phyloP scores from a whole-genome alignment of 1,284 basidiomycete genomes.

The Cryptococcus depauperatus region DNA sequence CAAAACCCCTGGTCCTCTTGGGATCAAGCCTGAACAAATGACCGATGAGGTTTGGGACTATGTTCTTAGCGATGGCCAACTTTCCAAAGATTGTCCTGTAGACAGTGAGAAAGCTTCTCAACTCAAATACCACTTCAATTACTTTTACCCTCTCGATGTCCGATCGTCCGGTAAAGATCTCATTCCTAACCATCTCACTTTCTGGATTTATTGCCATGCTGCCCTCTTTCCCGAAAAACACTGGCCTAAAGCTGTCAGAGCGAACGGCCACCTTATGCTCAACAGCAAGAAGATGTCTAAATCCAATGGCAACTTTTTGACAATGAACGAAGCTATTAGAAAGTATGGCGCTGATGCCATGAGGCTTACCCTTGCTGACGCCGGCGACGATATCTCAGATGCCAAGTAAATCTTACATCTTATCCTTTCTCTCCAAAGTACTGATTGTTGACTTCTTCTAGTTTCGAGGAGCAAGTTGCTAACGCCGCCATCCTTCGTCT shows the following conservation, averaged over 20 bases:
- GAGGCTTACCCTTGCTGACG: conserved; percentile 86
- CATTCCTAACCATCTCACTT: conserved; percentile 92
- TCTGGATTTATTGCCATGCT: conserved; percentile 88
- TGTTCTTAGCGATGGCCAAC: conserved; percentile 69
- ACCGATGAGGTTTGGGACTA: conserved; percentile 98
- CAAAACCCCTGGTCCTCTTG: conserved; percentile 68
- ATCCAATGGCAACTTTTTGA: conserved; percentile 61
- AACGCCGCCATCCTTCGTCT: conserved; percentile 95
- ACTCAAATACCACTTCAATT: conserved; percentile 85
- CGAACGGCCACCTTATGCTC: conserved; percentile 94
- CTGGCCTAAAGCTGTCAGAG: conserved; percentile 85
- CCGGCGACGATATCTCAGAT: conserved; percentile 95
- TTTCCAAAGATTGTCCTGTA: conserved; percentile 58
- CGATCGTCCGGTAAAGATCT: conserved; percentile 99
- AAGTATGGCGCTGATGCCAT: conserved; percentile 56
- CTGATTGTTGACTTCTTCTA: conserved; percentile 49
- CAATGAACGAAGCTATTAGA: conserved; percentile 45
- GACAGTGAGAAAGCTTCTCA: conserved; percentile 68
- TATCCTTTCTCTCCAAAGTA: background rate
- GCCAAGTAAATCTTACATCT: conserved; percentile 37
- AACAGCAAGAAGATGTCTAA: conserved; percentile 99
- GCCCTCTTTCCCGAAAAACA: conserved; percentile 91
- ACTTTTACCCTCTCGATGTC: conserved; percentile 98
- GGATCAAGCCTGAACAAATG: conserved; percentile 82
- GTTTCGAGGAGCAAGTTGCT: conserved; percentile 98